Percentiles rank a stretch among this genome's conserved stretches.
These are phyloP conservation scores for Botryotinia narcissicola DNA, from an alignment of 2,329 filamentous ascomycete species.

Conservation along the genomic window DNA sequence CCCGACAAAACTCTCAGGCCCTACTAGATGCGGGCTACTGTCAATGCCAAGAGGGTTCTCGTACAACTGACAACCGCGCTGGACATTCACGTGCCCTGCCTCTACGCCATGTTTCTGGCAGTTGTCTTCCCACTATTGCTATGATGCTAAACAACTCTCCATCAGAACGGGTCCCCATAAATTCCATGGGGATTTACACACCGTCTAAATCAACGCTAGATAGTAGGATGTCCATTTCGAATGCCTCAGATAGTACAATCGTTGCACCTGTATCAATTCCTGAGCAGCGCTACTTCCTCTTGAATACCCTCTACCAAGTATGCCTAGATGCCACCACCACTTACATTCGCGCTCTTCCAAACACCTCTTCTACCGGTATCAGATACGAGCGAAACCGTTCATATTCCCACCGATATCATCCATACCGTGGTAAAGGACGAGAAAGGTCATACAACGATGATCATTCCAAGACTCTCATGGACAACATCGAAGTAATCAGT, in stretches of 20 bases:
- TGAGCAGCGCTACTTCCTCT: constrained; percentile 23
- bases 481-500: constrained; percentile 29
- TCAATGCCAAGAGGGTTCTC: constrained; percentile 2
- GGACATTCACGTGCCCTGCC: not conserved
- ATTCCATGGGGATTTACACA: not conserved
- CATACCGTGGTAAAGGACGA: constrained; percentile 20
- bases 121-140: constrained; percentile 10
- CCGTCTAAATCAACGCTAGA: not conserved
- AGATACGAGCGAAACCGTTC: constrained; percentile 1
- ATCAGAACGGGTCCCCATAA: not conserved
- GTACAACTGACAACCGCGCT: not conserved
- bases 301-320: constrained; percentile 27
- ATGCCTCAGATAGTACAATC: constrained; percentile 17
- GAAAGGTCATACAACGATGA: constrained; percentile 13
- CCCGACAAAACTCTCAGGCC: not conserved
- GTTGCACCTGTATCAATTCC: constrained; percentile 14
- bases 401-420: constrained; percentile 2
- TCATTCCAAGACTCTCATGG: constrained; percentile 26
- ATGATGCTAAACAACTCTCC: constrained; percentile 12
- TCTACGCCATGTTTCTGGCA: not conserved
- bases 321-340: constrained; percentile 27
- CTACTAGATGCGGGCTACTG: not conserved
- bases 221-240: constrained; percentile 19
- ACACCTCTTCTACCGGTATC: not conserved
- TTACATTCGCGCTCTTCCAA: constrained; percentile 18